A percentile compares a stretch with the other conserved stretches of the same genome.
These are phyloP conservation scores for Fusarium torreyae DNA, from an alignment of 2,329 filamentous ascomycete species.

Conservation along the genomic window DNA sequence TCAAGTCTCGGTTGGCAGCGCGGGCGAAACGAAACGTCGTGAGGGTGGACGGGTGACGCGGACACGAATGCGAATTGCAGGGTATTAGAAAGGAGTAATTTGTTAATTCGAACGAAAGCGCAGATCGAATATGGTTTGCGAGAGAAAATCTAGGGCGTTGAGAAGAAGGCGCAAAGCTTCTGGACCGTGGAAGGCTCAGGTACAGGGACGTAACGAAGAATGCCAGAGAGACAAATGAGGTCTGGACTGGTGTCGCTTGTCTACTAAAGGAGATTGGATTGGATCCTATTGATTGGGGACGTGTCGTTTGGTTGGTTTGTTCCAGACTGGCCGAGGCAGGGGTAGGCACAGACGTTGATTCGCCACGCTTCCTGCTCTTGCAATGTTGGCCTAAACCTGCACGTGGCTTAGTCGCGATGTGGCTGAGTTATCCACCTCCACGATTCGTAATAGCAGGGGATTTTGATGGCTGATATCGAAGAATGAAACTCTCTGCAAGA, in stretches of 20 bases:
- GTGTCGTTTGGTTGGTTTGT: conserved; percentile 42
- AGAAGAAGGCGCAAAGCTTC: conserved; percentile 19
- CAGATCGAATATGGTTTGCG: conserved; percentile 18
- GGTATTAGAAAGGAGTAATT: conserved; percentile 36
- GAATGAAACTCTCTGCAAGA: too few relatives aligned
- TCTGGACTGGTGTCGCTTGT: conserved; percentile 40
- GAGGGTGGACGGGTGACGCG: conserved; percentile 30
- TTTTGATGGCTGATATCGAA: too few relatives aligned
- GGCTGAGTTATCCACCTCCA: background rate
- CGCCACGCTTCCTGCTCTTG: conserved; percentile 40
- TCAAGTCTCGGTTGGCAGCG: conserved; percentile 36
- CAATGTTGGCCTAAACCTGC: conserved; percentile 13
- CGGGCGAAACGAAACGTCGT: conserved; percentile 18
- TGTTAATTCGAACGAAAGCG: conserved; percentile 13
- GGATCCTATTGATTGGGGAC: conserved; percentile 25
- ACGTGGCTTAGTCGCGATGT: conserved; percentile 25
- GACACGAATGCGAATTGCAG: conserved; percentile 36
- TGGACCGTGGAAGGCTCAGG: conserved; percentile 24
- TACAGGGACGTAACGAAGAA: conserved; percentile 41
- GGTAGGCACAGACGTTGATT: conserved; percentile 23
- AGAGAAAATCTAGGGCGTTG: conserved; percentile 18
- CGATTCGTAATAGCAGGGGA: too few relatives aligned
- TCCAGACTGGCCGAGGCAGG: conserved; percentile 35
- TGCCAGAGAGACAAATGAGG: conserved; percentile 48
- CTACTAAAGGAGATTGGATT: conserved; percentile 45